phyloP scores from a whole-genome alignment of 1,284 basidiomycete genomes.

The Microbotryomycetes sp. region DNA sequence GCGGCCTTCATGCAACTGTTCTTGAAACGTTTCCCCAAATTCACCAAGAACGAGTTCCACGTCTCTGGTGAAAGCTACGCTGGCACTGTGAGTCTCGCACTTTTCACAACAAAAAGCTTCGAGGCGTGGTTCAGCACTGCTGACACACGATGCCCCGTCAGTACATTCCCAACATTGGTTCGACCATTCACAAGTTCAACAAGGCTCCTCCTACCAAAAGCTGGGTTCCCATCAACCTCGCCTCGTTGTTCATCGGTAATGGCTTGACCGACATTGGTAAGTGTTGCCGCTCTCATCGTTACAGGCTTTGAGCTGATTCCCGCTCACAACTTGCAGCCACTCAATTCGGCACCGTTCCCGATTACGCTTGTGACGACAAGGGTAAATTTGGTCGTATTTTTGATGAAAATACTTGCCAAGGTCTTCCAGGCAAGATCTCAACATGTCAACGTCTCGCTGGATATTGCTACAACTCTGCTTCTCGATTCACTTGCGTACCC shows the following conservation, averaged over 20 bases:
- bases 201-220: constrained; percentile 39
- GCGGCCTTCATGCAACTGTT: constrained; percentile 87
- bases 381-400: constrained; percentile 42
- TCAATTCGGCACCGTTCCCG: constrained; percentile 54
- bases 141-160: background rate
- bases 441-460: constrained; percentile 42
- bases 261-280: constrained; percentile 67
- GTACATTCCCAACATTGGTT: constrained; percentile 71
- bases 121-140: constrained; percentile 6
- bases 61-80: constrained; percentile 54
- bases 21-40: constrained; percentile 46
- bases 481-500: constrained; percentile 53
- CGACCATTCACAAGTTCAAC: constrained; percentile 68
- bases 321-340: constrained; percentile 11
- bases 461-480: constrained; percentile 44
- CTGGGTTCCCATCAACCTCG: constrained; percentile 58
- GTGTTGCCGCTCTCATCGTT: constrained; percentile 42
- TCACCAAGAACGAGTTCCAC: constrained; percentile 21
- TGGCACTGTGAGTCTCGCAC: constrained; percentile 51
- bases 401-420: constrained; percentile 42
- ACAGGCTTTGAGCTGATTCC: background rate
- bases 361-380: constrained; percentile 71
- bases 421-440: constrained; percentile 39
- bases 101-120: constrained; percentile 4
- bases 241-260: constrained; percentile 71